Percentiles rank a stretch among this genome's conserved stretches.
These are phyloP conservation scores for Gomphus sp. DNA, from an alignment of 1,284 basidiomycete species.

Conservation along the genomic window DNA sequence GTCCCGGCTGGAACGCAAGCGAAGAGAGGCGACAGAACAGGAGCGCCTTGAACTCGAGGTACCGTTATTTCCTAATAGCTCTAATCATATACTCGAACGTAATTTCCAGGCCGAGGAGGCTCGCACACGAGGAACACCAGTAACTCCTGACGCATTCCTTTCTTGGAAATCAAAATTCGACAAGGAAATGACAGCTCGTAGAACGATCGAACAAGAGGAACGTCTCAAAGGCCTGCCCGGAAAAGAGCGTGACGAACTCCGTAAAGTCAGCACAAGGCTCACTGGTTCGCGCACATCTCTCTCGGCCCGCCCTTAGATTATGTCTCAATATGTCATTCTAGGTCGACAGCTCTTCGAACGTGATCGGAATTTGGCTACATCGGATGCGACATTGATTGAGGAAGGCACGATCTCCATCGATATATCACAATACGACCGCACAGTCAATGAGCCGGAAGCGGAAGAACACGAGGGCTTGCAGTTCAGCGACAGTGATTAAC, in stretches of 20 bases:
- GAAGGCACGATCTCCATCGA: slow-evolving; percentile 83
- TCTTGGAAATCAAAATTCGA: slow-evolving; percentile 79
- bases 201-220: slow-evolving; percentile 73
- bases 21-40: slow-evolving; percentile 60
- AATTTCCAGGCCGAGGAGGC: slow-evolving; percentile 71
- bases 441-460: slow-evolving; percentile 46
- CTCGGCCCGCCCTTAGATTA: slow-evolving; percentile 9
- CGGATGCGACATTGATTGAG: slow-evolving; percentile 70
- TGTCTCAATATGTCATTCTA: slow-evolving; percentile 22
- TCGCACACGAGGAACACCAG: slow-evolving; percentile 82
- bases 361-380: slow-evolving; percentile 55
- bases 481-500: slow-evolving; percentile 80
- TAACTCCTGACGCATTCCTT: slow-evolving; percentile 76
- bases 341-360: slow-evolving; percentile 87
- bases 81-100: neutral
- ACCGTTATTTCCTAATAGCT: neutral
- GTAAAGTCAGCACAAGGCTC: slow-evolving; percentile 52
- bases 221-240: slow-evolving; percentile 63
- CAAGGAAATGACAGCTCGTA: slow-evolving; percentile 51
- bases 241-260: slow-evolving; percentile 88
- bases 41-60: slow-evolving; percentile 74
- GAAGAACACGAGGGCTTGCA: slow-evolving; percentile 52
- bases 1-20: slow-evolving; percentile 45
- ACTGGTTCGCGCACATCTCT: slow-evolving; percentile 43
- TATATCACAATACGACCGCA: slow-evolving; percentile 77